Conservation (phyloP, 495 filamentous ascomycete genomes). For the Xylona heveae region DNA sequence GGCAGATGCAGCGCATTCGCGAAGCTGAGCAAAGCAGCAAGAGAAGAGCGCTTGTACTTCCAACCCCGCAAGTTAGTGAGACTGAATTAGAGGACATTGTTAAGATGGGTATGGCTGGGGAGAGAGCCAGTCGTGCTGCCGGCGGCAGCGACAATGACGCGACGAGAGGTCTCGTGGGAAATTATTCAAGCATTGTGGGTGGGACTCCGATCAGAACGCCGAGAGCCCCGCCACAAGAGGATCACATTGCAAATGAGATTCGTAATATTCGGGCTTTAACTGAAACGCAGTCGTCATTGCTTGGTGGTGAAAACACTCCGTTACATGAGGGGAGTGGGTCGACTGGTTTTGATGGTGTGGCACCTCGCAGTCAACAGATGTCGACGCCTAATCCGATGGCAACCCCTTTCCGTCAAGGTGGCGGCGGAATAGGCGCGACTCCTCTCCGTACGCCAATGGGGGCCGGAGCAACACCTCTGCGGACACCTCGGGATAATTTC, state of each 20-base stretch:
- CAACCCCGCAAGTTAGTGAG: slow-evolving; percentile 78
- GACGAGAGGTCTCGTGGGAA: slow-evolving; percentile 66
- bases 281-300: slow-evolving; percentile 83
- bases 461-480: slow-evolving; percentile 67
- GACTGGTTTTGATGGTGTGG: slow-evolving; percentile 73
- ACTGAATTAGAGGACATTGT: slow-evolving; percentile 91
- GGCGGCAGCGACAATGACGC: slow-evolving; percentile 65
- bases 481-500: slow-evolving; percentile 79
- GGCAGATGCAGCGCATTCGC: slow-evolving; percentile 84
- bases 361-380: slow-evolving; percentile 59
- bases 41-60: slow-evolving; percentile 55
- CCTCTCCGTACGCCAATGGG: slow-evolving; percentile 33
- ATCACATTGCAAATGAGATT: slow-evolving; percentile 90
- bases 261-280: slow-evolving; percentile 82
- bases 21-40: slow-evolving; percentile 96
- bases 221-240: slow-evolving; percentile 73
- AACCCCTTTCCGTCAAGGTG: slow-evolving; percentile 61
- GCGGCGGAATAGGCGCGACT: slow-evolving; percentile 48
- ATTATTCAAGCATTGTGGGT: slow-evolving; percentile 61
- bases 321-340: slow-evolving; percentile 61
- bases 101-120: slow-evolving; percentile 92
- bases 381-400: slow-evolving; percentile 89
- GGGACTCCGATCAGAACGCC: slow-evolving; percentile 83
- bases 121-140: slow-evolving; percentile 59
- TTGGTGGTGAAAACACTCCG: slow-evolving; percentile 86